A percentile compares a stretch with the other conserved stretches of the same genome.
These are phyloP conservation scores for Blastomyces emzantsi DNA, from an alignment of 2,329 filamentous ascomycete species.

Conservation along the genomic window DNA sequence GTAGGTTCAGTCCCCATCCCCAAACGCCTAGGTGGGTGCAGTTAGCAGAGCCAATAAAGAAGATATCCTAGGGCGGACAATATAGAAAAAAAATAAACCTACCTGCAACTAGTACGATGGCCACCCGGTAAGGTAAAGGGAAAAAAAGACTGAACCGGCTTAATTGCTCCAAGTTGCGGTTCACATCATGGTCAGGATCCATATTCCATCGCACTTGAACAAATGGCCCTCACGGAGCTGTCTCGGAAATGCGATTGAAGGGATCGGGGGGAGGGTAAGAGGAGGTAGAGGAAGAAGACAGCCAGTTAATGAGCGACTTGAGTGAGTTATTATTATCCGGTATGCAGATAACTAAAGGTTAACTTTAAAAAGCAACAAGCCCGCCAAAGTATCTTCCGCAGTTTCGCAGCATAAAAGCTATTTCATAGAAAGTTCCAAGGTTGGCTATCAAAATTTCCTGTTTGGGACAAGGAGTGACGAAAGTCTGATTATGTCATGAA, in stretches of 20 bases:
- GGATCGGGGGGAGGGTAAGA: background rate
- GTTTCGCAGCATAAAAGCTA: background rate
- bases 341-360: background rate
- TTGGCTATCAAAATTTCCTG: background rate
- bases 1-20: conserved; percentile 90
- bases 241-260: background rate
- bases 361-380: background rate
- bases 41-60: background rate
- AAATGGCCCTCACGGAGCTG: background rate
- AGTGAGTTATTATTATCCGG: background rate
- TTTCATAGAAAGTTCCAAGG: background rate
- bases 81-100: conserved; percentile 23
- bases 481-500: background rate
- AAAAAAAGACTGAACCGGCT: conserved; percentile 82
- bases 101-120: conserved; percentile 79
- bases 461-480: conserved; percentile 6
- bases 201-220: conserved; percentile 27
- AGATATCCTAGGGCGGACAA: background rate
- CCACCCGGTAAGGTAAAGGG: conserved; percentile 81
- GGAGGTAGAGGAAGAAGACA: no score
- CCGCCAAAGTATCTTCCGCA: background rate
- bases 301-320: background rate
- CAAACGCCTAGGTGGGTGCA: conserved; percentile 59
- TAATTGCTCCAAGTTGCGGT: conserved; percentile 34
- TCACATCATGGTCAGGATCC: conserved; percentile 33